These are phyloP conservation scores for Magnaporthales sp. DNA, from an alignment of 2,329 filamentous ascomycete genomes.

Conservation along the genomic window DNA sequence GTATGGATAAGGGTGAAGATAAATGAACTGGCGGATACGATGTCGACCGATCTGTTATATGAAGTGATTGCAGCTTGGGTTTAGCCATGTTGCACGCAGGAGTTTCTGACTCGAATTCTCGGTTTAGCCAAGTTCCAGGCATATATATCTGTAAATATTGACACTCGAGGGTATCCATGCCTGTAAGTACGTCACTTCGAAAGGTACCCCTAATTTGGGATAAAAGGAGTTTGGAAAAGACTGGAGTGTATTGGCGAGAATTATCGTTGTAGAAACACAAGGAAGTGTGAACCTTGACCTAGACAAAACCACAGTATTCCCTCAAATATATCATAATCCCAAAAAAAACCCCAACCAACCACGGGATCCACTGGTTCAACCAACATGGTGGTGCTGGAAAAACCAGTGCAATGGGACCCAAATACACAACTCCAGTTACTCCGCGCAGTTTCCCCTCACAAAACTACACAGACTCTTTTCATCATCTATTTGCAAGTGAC, in stretches of 20 bases:
- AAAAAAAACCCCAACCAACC: not conserved
- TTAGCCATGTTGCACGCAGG: too few species aligned
- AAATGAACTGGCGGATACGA: too few species aligned
- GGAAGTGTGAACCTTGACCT: not conserved
- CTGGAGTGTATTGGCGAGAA: not conserved
- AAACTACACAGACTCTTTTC: not conserved
- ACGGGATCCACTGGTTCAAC: not conserved
- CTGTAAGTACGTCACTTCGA: not conserved
- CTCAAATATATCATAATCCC: not conserved
- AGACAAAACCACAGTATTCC: not conserved
- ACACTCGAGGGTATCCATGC: not conserved
- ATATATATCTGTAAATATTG: not conserved
- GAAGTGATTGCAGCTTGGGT: too few species aligned
- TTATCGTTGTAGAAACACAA: not conserved
- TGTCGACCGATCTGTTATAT: too few species aligned
- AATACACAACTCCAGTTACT: not conserved
- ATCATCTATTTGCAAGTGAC: constrained; percentile 1
- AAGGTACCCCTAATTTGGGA: not conserved
- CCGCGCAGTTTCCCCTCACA: not conserved
- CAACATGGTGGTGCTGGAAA: not conserved
- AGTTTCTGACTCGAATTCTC: too few species aligned
- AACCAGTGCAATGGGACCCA: not conserved
- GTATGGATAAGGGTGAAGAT: not conserved
- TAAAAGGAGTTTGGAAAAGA: not conserved
- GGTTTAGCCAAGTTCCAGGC: too few species aligned